A percentile compares a stretch with the other conserved stretches of the same genome.
Conservation (phyloP, 2,329 filamentous ascomycete species). For the Polytolypa hystricis region DNA sequence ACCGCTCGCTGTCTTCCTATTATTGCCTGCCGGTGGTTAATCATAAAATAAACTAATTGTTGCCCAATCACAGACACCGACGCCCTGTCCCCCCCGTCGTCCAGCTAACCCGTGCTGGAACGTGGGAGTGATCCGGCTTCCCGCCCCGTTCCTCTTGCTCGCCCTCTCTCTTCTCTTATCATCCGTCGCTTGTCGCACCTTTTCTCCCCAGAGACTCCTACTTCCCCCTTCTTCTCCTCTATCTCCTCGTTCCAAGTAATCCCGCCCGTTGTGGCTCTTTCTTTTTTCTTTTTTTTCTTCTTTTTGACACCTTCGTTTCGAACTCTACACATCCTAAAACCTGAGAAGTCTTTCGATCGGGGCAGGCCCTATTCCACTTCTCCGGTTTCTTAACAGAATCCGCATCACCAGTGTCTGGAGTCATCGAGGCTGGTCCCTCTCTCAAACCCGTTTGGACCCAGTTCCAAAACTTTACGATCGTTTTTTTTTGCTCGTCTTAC, state of each 20-base stretch:
- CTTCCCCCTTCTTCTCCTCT: neutral
- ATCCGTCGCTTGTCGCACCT: neutral
- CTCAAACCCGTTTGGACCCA: conserved; percentile 15
- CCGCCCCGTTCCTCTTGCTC: conserved; percentile 5
- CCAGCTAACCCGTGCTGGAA: conserved; percentile 10
- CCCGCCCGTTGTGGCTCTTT: conserved; percentile 1
- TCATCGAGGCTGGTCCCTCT: conserved; percentile 28
- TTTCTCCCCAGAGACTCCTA: neutral
- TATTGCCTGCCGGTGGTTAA: neutral
- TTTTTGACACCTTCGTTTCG: conserved; percentile 7
- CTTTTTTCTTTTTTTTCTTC: conserved; percentile 2
- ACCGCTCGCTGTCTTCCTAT: conserved; percentile 5
- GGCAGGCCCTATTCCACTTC: conserved; percentile 13
- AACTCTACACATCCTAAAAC: neutral
- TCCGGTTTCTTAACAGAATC: conserved; percentile 12
- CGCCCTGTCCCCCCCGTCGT: conserved; percentile 8
- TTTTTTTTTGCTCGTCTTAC: conserved; percentile 6
- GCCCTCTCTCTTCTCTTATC: conserved; percentile 1
- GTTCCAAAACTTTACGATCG: conserved; percentile 11
- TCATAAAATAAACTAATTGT: no score
- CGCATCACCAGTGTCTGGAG: conserved; percentile 15
- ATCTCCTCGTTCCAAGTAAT: neutral
- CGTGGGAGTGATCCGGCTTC: conserved; percentile 8
- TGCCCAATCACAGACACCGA: neutral
- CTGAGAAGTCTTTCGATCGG: conserved; percentile 6